These are phyloP conservation scores for Lyophyllum semitale DNA, from an alignment of 768 basidiomycete species.

Conservation along the genomic window DNA sequence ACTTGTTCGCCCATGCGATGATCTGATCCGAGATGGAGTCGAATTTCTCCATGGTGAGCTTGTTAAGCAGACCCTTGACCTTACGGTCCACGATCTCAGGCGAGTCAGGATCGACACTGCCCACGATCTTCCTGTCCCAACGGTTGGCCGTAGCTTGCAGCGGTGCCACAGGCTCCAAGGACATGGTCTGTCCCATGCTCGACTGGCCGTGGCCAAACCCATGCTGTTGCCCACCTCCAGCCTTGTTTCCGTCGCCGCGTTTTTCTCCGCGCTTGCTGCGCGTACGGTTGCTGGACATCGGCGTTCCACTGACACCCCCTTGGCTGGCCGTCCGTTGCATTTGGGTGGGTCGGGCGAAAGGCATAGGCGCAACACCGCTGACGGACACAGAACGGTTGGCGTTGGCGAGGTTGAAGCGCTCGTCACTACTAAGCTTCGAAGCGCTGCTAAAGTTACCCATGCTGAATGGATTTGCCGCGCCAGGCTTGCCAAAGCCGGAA, in stretches of 20 bases:
- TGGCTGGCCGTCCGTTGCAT: conserved; percentile 75
- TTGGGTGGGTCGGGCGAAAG: conserved; percentile 54
- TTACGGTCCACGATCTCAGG: conserved; percentile 91
- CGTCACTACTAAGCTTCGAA: conserved; percentile 67
- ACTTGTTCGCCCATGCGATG: conserved; percentile 93
- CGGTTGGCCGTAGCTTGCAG: conserved; percentile 80
- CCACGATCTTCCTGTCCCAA: conserved; percentile 66
- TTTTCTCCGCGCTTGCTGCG: conserved; percentile 86
- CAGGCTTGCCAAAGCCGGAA: conserved; percentile 50
- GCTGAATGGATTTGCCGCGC: conserved; percentile 40
- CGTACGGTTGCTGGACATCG: conserved; percentile 57
- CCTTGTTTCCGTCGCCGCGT: conserved; percentile 57
- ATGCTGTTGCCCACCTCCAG: conserved; percentile 37
- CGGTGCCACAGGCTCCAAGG: conserved; percentile 72
- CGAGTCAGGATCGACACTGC: conserved; percentile 57
- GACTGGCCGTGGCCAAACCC: conserved; percentile 33
- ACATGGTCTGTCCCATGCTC: conserved; percentile 24
- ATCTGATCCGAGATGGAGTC: conserved; percentile 95
- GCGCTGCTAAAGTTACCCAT: conserved; percentile 71
- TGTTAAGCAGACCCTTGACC: conserved; percentile 90
- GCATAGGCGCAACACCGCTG: conserved; percentile 49
- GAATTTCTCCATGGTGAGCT: conserved; percentile 96
- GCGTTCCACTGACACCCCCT: conserved; percentile 52
- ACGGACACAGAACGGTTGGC: conserved; percentile 56
- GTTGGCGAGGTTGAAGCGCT: conserved; percentile 56